Evolutionary conservation across 768 basidiomycete species (phyloP), one percentile per base, ranked within the genome.

Genomic region (Austroboletus eburneus): DNA sequence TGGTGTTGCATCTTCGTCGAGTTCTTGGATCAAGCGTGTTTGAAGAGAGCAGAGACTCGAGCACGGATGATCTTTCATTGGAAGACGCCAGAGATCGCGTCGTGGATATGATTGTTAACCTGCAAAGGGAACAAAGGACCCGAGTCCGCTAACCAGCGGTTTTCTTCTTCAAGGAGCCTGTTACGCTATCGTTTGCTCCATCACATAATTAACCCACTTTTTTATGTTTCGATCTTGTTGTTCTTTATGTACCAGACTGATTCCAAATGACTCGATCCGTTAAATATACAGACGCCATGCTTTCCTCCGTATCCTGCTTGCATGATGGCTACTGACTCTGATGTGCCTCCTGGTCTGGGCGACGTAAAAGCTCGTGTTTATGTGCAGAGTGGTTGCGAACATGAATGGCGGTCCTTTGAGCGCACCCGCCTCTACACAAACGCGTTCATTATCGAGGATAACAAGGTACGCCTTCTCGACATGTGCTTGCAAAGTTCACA

Each of bases 71-170:
- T 63, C 45, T 76, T 71, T 62, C 63, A 22, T 61, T 89, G 43
- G 87, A 90, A 62, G 86, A 89, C 49, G 87, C 86, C 39, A 73
- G 82, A 46, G 88, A 90, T 63, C 67, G 74, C n/a, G 81, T 81
- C 29, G 85, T 88, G 39, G 88, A 91, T 67, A 71, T 83, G 71
- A 71, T 89, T 39, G 72, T 76, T 4, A 69, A 67, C 44, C 52
- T 60, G 23, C 69, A 59, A 57, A 57, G 40, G 55, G 57, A 43
- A 59, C 63, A 42, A 61, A 62, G 35, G 66, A 42, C 36, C 3
- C 46, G 46, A 21, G 17, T 34, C 18, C 45, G 53, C n/a, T 61
- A 52, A 34, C 21, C 29, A 29, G 7, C 7, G 29, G 29, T 29
- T 7, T 7, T 13, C 29, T 29, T 29, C 7, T 29, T 29, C 13